These are phyloP conservation scores for Orbilia blumenaviensis DNA, from an alignment of 2,329 filamentous ascomycete genomes.

Conservation along the genomic window DNA sequence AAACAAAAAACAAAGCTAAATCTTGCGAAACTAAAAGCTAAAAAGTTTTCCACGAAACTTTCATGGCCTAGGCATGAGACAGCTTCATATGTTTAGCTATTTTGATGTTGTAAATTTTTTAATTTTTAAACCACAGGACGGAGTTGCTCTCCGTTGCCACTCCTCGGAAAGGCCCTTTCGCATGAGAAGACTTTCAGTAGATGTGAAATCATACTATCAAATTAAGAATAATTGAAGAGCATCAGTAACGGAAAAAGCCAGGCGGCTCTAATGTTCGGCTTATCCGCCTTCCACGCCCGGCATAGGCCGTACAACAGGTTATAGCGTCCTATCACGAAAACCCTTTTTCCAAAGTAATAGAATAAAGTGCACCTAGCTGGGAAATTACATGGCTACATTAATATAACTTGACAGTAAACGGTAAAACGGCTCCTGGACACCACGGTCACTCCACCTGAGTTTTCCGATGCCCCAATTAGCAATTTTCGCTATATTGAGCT, in stretches of 20 bases:
- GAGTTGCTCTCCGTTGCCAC: neutral
- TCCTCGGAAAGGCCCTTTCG: neutral
- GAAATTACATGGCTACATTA: neutral
- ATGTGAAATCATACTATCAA: too few species aligned
- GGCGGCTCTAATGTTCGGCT: neutral
- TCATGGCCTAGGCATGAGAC: neutral
- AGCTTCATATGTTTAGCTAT: too few species aligned
- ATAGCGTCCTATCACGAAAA: neutral
- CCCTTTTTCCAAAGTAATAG: neutral
- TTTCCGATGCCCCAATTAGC: conserved; percentile 45
- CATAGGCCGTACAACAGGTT: neutral
- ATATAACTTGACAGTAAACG: conserved; percentile 32
- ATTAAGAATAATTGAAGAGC: neutral
- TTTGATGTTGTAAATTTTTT: too few species aligned
- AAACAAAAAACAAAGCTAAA: neutral
- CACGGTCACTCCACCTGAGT: conserved; percentile 47
- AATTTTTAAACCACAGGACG: neutral
- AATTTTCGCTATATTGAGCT: conserved; percentile 9
- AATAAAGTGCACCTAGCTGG: neutral
- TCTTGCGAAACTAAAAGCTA: neutral
- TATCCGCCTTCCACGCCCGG: neutral
- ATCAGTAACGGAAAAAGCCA: neutral
- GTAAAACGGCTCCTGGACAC: conserved; percentile 34
- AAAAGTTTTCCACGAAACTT: neutral
- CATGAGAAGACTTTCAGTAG: too few species aligned